Base-by-base conservation (phyloP, 305 asterid species). In the Caryopteris hybrid region DNA sequence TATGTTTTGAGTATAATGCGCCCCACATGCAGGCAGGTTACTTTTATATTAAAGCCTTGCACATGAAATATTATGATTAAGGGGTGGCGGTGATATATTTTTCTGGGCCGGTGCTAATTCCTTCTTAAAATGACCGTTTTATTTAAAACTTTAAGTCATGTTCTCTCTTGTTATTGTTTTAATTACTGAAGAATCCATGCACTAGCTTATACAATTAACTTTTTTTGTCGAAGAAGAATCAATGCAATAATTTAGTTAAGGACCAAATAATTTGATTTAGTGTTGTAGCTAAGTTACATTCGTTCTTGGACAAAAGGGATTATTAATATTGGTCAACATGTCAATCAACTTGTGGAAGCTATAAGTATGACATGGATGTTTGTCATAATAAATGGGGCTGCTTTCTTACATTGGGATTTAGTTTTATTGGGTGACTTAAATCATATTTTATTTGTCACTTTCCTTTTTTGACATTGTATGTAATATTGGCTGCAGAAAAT, bases 401-500 rank as follows among this genome's bases (percentile, higher is more conserved):
- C 34, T 58, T 47, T 58, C 13, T 6, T 22, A 39, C 22, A 12
- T 59, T 25, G 60, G 17, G 39, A 57, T 18, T 25, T 64, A 46
- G 36, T 50, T 21, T 55, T 12, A 10, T 13, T 25, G 33, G 46
- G 25, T 31, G 12, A 54, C 39, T 38, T 16, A 18, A 20, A 18
- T 21, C 60, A 47, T 22, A 50, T 21, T 34, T 57, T 22, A 13
- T 10, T 61, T 61, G 55, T 64, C 34, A 59, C 42, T 54, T 65
- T 31, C 52, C 33, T 14, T n/a, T 59, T 58, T 25, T 34, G 34
- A 59, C 31, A 23, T 25, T 47, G 22, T 52, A 22, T 57, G 45
- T 61, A 22, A 38, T 69, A 61, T 54, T 65, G 56, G 61, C 18
- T 76, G 83, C 91, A 94, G 97, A 87, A 43, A 94, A 94, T 83